Percentiles rank a stretch among this genome's conserved stretches.
phyloP scores from a whole-genome alignment of 139 green algal species.

The Coccomyxa sp. region DNA sequence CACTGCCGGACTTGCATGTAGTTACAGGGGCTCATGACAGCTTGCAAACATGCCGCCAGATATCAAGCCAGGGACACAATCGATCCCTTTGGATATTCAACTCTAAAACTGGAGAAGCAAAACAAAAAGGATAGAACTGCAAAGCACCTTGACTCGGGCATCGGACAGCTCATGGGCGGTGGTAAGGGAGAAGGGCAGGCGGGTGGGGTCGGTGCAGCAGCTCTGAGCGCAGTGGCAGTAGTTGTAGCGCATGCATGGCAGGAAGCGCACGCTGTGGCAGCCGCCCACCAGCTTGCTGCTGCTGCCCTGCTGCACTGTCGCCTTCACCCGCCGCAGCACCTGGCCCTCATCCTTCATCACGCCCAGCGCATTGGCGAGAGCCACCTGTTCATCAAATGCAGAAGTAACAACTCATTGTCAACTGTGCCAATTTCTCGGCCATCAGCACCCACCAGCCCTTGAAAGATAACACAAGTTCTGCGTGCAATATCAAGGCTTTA shows the following conservation, averaged over 20 bases:
- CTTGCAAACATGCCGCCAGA: too few species aligned
- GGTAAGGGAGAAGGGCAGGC: not conserved
- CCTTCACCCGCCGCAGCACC: not conserved
- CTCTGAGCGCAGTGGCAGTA: slow-evolving; percentile 4
- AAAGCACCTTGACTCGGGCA: not conserved
- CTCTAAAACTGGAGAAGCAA: not conserved
- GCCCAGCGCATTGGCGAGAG: not conserved
- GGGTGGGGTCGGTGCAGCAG: not conserved
- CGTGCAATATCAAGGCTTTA: not conserved
- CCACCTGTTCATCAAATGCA: not conserved
- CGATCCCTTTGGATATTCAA: too few species aligned
- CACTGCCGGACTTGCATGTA: too few species aligned
- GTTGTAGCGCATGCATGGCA: slow-evolving; percentile 7
- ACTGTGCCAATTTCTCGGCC: too few species aligned
- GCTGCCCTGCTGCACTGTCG: not conserved
- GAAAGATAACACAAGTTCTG: not conserved
- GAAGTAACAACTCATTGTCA: not conserved
- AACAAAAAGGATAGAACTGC: not conserved
- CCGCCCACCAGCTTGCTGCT: not conserved
- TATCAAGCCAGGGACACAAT: too few species aligned
- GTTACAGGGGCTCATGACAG: too few species aligned
- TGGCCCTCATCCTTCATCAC: not conserved
- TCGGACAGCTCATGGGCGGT: not conserved
- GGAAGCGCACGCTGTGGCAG: not conserved
- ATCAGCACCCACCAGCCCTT: too few species aligned